Conservation (phyloP, 2,329 filamentous ascomycete species). For the Hymenoscyphus albidus region DNA sequence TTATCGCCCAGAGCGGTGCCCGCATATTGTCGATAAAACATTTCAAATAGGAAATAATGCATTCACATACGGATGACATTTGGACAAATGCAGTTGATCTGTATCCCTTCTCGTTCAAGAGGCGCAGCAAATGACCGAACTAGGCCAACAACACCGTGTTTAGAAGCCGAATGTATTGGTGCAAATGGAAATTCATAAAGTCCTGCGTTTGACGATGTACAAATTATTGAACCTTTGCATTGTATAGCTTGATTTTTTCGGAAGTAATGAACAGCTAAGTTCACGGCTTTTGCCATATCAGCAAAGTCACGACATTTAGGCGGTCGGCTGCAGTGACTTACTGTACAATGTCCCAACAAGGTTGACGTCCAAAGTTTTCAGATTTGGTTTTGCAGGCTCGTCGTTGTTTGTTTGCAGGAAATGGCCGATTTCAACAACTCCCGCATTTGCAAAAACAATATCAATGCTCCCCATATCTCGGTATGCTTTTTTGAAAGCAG, state of each 20-base stretch:
- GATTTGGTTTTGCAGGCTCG: constrained; percentile 20
- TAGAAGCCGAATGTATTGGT: constrained; percentile 47
- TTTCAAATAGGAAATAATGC: neutral
- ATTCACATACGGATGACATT: constrained; percentile 44
- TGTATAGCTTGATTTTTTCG: constrained; percentile 38
- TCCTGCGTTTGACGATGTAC: constrained; percentile 51
- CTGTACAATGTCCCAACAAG: constrained; percentile 26
- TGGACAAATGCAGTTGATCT: constrained; percentile 49
- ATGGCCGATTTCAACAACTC: constrained; percentile 21
- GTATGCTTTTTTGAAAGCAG: constrained; percentile 25
- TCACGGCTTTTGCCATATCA: constrained; percentile 39
- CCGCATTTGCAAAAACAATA: constrained; percentile 33
- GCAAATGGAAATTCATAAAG: constrained; percentile 49
- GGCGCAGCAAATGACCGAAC: constrained; percentile 45
- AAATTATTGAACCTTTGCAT: constrained; percentile 41
- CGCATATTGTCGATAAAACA: constrained; percentile 40
- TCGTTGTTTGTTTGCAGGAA: constrained; percentile 17
- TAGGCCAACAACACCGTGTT: constrained; percentile 46
- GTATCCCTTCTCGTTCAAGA: constrained; percentile 41
- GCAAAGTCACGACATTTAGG: neutral
- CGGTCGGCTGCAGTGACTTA: constrained; percentile 11
- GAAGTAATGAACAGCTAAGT: constrained; percentile 49
- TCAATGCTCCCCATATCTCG: constrained; percentile 28
- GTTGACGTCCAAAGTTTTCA: constrained; percentile 27
- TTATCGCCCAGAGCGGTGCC: constrained; percentile 37